These are phyloP conservation scores for Adenanthera pavonina DNA, from an alignment of 306 rosid species.

Conservation along the genomic window DNA sequence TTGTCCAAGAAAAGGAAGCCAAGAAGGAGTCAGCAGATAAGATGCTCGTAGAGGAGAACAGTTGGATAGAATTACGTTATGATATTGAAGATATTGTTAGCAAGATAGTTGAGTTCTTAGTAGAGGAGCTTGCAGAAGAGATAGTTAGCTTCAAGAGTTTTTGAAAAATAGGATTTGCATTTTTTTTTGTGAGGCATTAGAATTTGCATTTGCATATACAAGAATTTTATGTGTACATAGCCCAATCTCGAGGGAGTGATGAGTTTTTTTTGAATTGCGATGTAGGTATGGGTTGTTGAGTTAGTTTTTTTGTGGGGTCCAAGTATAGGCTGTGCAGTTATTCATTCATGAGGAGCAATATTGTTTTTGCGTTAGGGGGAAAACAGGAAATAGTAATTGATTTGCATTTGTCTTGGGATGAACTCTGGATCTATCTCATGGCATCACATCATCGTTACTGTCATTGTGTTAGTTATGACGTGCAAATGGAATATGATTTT, in stretches of 20 bases:
- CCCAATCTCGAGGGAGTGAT: conserved; percentile 45
- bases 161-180: conserved; percentile 33
- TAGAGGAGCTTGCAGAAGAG: conserved; percentile 72
- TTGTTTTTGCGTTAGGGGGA: conserved; percentile 14
- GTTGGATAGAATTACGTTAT: conserved; percentile 65
- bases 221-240: conserved; percentile 38
- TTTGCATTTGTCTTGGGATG: conserved; percentile 22
- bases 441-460: background rate
- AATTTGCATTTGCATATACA: conserved; percentile 35
- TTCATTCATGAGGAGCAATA: conserved; percentile 44
- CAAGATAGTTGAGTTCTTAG: conserved; percentile 65
- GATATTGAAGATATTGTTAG: conserved; percentile 63
- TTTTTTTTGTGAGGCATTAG: conserved; percentile 34
- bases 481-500: background rate
- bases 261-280: conserved; percentile 40
- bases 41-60: conserved; percentile 58
- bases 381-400: conserved; percentile 11
- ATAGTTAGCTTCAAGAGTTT: conserved; percentile 49
- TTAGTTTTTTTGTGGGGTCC: background rate
- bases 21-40: conserved; percentile 44
- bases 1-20: conserved; percentile 59
- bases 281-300: conserved; percentile 32
- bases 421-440: conserved; percentile 2
- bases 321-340: conserved; percentile 33
- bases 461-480: background rate